phyloP scores from a whole-genome alignment of 768 basidiomycete species.

The Leccinum variicolor region DNA sequence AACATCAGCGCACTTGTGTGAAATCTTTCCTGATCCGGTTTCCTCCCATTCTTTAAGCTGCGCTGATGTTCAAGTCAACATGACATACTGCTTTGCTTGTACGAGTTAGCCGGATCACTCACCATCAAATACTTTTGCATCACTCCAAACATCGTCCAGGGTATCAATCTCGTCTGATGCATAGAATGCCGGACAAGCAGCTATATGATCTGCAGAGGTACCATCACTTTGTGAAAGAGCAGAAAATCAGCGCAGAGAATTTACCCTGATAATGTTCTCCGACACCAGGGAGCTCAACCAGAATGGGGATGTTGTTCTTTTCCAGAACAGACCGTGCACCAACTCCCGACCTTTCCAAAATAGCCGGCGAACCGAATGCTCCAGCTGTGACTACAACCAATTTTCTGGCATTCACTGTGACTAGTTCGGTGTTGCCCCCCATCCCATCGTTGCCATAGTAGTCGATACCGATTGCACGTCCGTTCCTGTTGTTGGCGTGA shows the following conservation, averaged over 20 bases:
- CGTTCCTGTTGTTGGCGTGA: constrained; percentile 20
- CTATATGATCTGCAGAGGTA: constrained; percentile 28
- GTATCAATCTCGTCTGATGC: constrained; percentile 45
- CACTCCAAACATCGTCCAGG: constrained; percentile 43
- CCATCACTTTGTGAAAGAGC: neutral
- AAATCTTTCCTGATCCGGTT: constrained; percentile 29
- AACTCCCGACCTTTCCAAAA: constrained; percentile 65
- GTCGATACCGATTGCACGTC: constrained; percentile 36
- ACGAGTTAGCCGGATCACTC: constrained; percentile 12
- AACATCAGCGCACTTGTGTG: constrained; percentile 44
- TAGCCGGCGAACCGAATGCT: constrained; percentile 52
- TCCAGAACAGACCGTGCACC: constrained; percentile 49
- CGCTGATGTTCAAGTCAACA: constrained; percentile 11
- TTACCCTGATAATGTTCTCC: constrained; percentile 38
- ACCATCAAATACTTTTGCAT: constrained; percentile 38
- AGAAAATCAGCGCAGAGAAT: constrained; percentile 8
- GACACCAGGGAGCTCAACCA: neutral
- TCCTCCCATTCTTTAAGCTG: too few relatives aligned
- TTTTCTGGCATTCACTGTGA: constrained; percentile 25
- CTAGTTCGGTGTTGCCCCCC: constrained; percentile 1
- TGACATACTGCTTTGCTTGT: constrained; percentile 4
- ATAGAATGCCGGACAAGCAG: constrained; percentile 30
- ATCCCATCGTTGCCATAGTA: constrained; percentile 24
- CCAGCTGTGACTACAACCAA: constrained; percentile 51
- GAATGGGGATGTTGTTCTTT: constrained; percentile 43